phyloP scores from a whole-genome alignment of 2,329 filamentous ascomycete species.

The Hypoxylon sp. region DNA sequence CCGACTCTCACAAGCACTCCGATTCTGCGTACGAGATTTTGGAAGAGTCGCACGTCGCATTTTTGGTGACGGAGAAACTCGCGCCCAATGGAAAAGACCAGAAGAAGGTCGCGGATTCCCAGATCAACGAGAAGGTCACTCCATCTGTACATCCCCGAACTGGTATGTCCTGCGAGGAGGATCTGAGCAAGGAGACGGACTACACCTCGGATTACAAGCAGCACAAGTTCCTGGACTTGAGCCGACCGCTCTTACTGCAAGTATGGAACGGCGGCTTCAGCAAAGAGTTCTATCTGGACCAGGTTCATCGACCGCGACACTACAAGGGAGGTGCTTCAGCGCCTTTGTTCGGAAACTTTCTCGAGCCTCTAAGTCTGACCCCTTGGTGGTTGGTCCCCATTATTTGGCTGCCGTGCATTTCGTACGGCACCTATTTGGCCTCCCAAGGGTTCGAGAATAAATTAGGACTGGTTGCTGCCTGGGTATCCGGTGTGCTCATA shows the following conservation, averaged over 20 bases:
- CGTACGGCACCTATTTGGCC: constrained; percentile 78
- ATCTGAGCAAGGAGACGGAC: constrained; percentile 89
- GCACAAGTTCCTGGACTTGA: constrained; percentile 94
- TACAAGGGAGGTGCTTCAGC: constrained; percentile 95
- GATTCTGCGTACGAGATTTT: constrained; percentile 97
- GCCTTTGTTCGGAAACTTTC: constrained; percentile 95
- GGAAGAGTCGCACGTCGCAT: constrained; percentile 87
- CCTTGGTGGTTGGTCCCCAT: constrained; percentile 92
- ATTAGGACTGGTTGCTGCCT: constrained; percentile 69
- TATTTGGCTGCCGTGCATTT: constrained; percentile 84
- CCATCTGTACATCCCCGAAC: constrained; percentile 71
- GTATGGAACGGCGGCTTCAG: constrained; percentile 88
- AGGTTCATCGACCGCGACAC: constrained; percentile 94
- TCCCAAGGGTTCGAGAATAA: constrained; percentile 68
- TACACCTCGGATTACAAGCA: constrained; percentile 79
- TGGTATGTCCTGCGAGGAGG: constrained; percentile 89
- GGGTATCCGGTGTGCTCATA: constrained; percentile 76
- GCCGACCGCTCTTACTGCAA: constrained; percentile 85
- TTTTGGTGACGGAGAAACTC: constrained; percentile 73
- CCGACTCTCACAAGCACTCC: constrained; percentile 84
- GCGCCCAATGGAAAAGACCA: constrained; percentile 53
- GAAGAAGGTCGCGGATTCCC: constrained; percentile 51
- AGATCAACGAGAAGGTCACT: constrained; percentile 52
- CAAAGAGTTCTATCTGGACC: constrained; percentile 97
- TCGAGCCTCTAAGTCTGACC: constrained; percentile 97